These are phyloP conservation scores for Clohesyomyces aquaticus DNA, from an alignment of 495 filamentous ascomycete species.

Conservation along the genomic window DNA sequence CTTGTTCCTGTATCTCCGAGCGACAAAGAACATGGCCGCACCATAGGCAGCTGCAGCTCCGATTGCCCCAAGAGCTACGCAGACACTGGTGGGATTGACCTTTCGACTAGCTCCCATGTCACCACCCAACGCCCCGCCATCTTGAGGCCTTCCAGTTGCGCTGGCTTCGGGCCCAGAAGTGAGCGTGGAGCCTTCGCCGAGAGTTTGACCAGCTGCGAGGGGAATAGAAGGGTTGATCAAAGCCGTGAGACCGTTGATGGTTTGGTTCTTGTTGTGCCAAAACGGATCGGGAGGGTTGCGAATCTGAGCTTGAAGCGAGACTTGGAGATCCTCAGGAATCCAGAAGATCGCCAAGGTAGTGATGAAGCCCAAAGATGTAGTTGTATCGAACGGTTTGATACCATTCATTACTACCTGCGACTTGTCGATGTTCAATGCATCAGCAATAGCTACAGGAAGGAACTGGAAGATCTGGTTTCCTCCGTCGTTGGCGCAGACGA, in stretches of 20 bases:
- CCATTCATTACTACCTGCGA: constrained; percentile 67
- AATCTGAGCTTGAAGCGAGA: constrained; percentile 65
- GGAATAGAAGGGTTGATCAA: constrained; percentile 87
- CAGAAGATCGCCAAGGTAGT: constrained; percentile 79
- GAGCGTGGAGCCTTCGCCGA: constrained; percentile 47
- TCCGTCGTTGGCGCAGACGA: constrained; percentile 73
- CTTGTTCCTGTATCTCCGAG: constrained; percentile 88
- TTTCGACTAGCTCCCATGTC: constrained; percentile 57
- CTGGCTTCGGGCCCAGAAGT: constrained; percentile 42
- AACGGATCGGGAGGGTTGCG: constrained; percentile 68
- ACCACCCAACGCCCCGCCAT: constrained; percentile 53
- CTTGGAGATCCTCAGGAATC: constrained; percentile 68
- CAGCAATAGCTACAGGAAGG: constrained; percentile 73
- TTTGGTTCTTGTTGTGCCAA: constrained; percentile 67
- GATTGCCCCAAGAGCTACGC: constrained; percentile 77
- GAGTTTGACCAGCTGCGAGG: constrained; percentile 62
- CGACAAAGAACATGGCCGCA: constrained; percentile 97
- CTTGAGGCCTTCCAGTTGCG: constrained; percentile 28
- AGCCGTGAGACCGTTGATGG: constrained; percentile 68
- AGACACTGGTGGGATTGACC: constrained; percentile 76
- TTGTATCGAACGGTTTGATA: constrained; percentile 79
- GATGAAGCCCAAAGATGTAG: constrained; percentile 69
- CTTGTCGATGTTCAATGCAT: constrained; percentile 59
- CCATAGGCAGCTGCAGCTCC: constrained; percentile 88
- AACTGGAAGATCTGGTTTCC: constrained; percentile 86